phyloP scores from a whole-genome alignment of 345 rosid genomes.

The Aegle marmelos region DNA sequence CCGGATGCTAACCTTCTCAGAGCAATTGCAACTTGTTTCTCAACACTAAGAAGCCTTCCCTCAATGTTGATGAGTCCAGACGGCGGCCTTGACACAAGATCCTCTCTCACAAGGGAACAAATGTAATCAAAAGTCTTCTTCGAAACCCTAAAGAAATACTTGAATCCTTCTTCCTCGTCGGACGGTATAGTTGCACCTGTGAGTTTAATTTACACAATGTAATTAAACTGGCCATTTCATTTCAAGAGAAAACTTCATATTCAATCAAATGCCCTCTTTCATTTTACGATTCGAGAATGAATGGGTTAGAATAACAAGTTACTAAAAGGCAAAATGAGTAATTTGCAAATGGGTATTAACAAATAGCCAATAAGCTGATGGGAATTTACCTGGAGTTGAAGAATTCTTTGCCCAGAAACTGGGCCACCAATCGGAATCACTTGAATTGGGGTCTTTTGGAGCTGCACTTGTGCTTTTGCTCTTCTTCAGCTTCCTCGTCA shows the following conservation, averaged over 20 bases:
- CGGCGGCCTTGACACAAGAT: slow-evolving; percentile 88
- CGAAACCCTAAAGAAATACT: slow-evolving; percentile 81
- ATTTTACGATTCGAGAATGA: neutral
- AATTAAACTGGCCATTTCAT: slow-evolving; percentile 4
- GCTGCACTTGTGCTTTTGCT: slow-evolving; percentile 30
- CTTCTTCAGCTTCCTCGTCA: slow-evolving; percentile 64
- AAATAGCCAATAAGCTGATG: neutral
- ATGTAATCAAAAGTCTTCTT: slow-evolving; percentile 82
- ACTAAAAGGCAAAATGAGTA: neutral
- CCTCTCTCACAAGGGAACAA: slow-evolving; percentile 83
- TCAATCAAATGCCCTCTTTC: neutral
- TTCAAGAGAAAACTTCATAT: neutral
- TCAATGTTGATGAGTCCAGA: slow-evolving; percentile 95
- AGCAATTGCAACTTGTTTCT: slow-evolving; percentile 96
- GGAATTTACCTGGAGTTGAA: slow-evolving; percentile 49
- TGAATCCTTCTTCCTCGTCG: slow-evolving; percentile 84
- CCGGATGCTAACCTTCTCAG: slow-evolving; percentile 87
- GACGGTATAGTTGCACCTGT: slow-evolving; percentile 41
- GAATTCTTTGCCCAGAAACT: slow-evolving; percentile 77
- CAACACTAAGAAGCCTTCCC: slow-evolving; percentile 93
- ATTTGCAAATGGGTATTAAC: neutral
- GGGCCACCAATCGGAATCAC: slow-evolving; percentile 93
- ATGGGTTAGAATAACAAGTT: neutral
- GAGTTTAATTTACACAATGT: slow-evolving; percentile 17
- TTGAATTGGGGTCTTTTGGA: slow-evolving; percentile 65